Evolutionary conservation across 208 protist species (phyloP), one percentile per base, ranked within the genome.

Genomic region (Naegleria fowleri): DNA sequence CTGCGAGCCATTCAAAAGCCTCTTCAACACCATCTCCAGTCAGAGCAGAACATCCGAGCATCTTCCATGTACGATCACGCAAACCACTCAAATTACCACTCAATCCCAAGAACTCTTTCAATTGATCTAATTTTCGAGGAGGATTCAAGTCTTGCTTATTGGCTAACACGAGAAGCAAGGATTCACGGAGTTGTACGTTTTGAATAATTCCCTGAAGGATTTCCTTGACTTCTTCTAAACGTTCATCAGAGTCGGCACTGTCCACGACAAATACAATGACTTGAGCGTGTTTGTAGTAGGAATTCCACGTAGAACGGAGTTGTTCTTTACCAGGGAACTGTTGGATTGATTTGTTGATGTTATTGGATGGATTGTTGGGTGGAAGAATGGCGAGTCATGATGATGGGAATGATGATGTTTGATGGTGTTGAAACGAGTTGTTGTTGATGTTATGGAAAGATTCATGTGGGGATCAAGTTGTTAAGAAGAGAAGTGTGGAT

Each of bases 191-290:
- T 89, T 89, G 36, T 6, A 88, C 39, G 33, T 89, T 40, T 89
- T 67, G 86, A 22, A 89, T 33, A 4, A 67, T 41, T 15, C 29
- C 5, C 2, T 67, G 86, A 19, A 89, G 41, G 59, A 58, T 40
- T 89, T 89, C 86, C 51, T 67, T 89, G 7, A 40, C 36, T 55
- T 89, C 86, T 67, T 89, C 86, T 29, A 89, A 41, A 22, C 48
- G 9, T 75, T 89, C 86, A 55, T 89, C 48, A 39, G 38, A 22
- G 16, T 29, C 86, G 40, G 41, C 7, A 41, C 33, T 43, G 22
- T 89, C 86, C 4, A 89, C 86, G 67, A 89, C 86, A 67, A 89
- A 89, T 0, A 52, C 29, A n/a, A 89, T 41, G 5, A 29, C 86
- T 48, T 67, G 7, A 15, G 86, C 86, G 22, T 89, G 48, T 40